phyloP scores from a whole-genome alignment of 768 basidiomycete genomes.

The Basidioascus undulatus region DNA sequence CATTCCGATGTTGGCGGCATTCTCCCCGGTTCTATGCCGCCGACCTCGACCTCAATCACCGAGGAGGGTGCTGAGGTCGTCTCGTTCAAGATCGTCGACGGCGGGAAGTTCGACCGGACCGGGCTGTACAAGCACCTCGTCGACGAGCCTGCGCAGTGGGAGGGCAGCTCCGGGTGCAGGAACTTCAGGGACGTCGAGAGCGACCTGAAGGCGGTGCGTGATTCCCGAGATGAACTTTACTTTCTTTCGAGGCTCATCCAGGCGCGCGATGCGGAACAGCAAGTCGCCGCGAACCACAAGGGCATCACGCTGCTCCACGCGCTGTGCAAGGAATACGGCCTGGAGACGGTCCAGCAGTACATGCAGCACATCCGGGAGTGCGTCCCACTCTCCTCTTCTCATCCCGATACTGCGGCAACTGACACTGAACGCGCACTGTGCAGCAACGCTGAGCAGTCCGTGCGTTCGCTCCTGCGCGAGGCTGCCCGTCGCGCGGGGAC shows the following conservation, averaged over 20 bases:
- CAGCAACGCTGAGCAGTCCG: conserved; percentile 72
- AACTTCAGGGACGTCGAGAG: conserved; percentile 76
- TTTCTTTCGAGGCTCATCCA: no score
- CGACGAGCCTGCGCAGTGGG: conserved; percentile 37
- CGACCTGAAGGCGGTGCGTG: conserved; percentile 60
- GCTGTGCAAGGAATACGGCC: conserved; percentile 64
- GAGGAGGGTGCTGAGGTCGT: conserved; percentile 83
- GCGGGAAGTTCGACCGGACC: conserved; percentile 51
- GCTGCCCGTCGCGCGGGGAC: conserved; percentile 45
- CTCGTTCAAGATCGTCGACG: conserved; percentile 72
- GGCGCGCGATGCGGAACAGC: no score
- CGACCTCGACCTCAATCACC: conserved; percentile 68
- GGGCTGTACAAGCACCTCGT: conserved; percentile 59
- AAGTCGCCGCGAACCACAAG: conserved; percentile 86
- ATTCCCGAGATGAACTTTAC: no score
- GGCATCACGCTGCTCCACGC: conserved; percentile 21
- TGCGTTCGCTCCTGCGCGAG: conserved; percentile 52
- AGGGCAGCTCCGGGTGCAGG: conserved; percentile 59
- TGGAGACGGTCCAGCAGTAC: conserved; percentile 66
- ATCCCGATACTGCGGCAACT: no score
- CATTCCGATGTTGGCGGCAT: conserved; percentile 82
- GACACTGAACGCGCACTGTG: no score
- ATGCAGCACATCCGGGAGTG: conserved; percentile 74
- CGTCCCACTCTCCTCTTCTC: no score
- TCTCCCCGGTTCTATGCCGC: conserved; percentile 65